phyloP scores from a whole-genome alignment of 768 basidiomycete genomes.

The Goffeauzyma gilvescens region DNA sequence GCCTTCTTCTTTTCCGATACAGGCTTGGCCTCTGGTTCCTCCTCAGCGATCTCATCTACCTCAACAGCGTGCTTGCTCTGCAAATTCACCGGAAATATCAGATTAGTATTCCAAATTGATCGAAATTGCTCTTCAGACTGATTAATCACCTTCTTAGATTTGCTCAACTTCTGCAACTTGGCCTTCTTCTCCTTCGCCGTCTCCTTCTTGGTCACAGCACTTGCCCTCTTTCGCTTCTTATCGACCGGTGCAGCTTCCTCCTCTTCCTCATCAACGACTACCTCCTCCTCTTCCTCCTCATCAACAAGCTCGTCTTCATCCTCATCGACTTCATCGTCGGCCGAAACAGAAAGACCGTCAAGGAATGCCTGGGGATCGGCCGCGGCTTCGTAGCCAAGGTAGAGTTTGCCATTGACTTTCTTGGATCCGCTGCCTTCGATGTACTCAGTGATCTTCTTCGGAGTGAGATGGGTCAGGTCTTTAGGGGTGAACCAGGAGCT shows the following conservation, averaged over 20 bases:
- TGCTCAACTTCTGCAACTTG: constrained; percentile 8
- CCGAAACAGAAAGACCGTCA: too few relatives aligned
- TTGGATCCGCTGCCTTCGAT: constrained; percentile 45
- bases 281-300: constrained; percentile 5
- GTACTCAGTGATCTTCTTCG: constrained; percentile 65
- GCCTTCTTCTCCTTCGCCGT: constrained; percentile 7
- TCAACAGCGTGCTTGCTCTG: neutral
- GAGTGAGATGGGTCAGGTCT: constrained; percentile 60
- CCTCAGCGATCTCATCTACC: neutral
- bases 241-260: constrained; percentile 9
- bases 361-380: constrained; percentile 53
- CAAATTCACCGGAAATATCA: neutral
- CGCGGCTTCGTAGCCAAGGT: constrained; percentile 55
- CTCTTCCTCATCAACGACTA: constrained; percentile 5
- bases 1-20: neutral
- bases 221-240: constrained; percentile 15
- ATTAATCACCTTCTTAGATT: constrained; percentile 5
- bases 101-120: neutral
- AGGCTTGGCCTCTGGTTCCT: neutral
- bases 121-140: neutral
- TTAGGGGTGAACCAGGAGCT: constrained; percentile 71
- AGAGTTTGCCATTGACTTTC: constrained; percentile 59
- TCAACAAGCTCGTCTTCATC: constrained; percentile 6
- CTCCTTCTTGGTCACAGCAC: constrained; percentile 3
- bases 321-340: constrained; percentile 36